Conservation (phyloP, 108 stramenopile species). For the Cyclotella choctawhatcheeana region DNA sequence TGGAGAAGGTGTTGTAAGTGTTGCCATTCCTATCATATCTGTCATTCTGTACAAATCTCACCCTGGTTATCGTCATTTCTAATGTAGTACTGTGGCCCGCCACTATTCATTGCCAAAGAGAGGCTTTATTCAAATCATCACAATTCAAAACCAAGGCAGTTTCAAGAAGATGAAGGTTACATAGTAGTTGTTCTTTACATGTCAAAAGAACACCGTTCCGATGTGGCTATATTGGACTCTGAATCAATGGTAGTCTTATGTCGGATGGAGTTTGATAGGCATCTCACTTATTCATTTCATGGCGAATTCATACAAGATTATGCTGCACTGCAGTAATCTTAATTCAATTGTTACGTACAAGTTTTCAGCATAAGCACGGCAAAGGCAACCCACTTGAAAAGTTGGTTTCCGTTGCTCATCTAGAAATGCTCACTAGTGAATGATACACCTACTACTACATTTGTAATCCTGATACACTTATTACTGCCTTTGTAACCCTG, state of each 20-base stretch:
- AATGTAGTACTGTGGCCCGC: constrained; percentile 30
- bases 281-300: constrained; percentile 53
- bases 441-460: no score
- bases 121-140: not conserved
- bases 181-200: constrained; percentile 32
- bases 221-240: constrained; percentile 46
- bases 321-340: constrained; percentile 3
- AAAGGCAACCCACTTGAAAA: no score
- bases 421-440: no score
- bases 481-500: no score
- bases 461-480: no score
- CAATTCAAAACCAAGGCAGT: not conserved
- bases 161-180: constrained; percentile 48
- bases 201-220: constrained; percentile 35
- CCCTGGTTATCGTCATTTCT: not conserved
- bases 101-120: constrained; percentile 38
- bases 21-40: not conserved
- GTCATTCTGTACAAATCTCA: not conserved
- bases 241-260: constrained; percentile 29
- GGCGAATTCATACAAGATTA: constrained; percentile 27
- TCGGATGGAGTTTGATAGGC: constrained; percentile 22
- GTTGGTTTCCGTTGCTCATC: no score
- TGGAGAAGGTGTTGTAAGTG: constrained; percentile 19
- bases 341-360: not conserved
- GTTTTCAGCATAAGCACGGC: not conserved